These are phyloP conservation scores for Multifurca ochricompacta DNA, from an alignment of 768 basidiomycete species.

Conservation along the genomic window DNA sequence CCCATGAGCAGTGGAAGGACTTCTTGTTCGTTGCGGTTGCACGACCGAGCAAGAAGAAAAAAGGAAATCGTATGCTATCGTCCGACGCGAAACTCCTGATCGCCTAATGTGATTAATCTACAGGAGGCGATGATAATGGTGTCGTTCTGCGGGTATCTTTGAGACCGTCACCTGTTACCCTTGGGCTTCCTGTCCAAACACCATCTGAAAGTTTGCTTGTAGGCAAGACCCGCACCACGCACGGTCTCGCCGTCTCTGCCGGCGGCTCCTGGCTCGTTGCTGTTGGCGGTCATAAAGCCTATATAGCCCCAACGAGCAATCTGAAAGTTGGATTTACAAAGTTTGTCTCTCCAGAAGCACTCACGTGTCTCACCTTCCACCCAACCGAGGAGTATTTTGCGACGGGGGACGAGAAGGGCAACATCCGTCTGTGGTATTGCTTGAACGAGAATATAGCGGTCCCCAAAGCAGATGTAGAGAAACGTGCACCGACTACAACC, in stretches of 20 bases:
- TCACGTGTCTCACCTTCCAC: constrained; percentile 84
- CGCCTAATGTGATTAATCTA: not conserved
- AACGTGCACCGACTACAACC: constrained; percentile 73
- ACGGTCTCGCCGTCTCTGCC: constrained; percentile 63
- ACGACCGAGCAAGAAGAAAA: constrained; percentile 40
- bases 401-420: constrained; percentile 82
- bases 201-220: constrained; percentile 46
- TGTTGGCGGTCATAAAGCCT: constrained; percentile 67
- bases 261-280: constrained; percentile 75
- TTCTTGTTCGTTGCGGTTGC: constrained; percentile 61
- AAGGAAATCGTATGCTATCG: constrained; percentile 25
- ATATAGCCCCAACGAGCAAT: constrained; percentile 55
- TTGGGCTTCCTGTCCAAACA: constrained; percentile 33
- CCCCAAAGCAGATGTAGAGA: constrained; percentile 57
- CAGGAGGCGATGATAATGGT: constrained; percentile 33
- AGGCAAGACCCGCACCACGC: constrained; percentile 59
- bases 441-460: constrained; percentile 48
- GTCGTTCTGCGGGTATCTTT: constrained; percentile 59
- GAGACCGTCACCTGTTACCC: constrained; percentile 37
- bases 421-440: constrained; percentile 90
- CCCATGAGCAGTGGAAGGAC: constrained; percentile 61
- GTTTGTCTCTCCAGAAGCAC: constrained; percentile 68
- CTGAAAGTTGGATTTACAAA: constrained; percentile 66
- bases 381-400: constrained; percentile 91
- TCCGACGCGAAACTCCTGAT: not conserved